These are phyloP conservation scores for Mytilinidion resinicola DNA, from an alignment of 495 filamentous ascomycete genomes.

Conservation along the genomic window DNA sequence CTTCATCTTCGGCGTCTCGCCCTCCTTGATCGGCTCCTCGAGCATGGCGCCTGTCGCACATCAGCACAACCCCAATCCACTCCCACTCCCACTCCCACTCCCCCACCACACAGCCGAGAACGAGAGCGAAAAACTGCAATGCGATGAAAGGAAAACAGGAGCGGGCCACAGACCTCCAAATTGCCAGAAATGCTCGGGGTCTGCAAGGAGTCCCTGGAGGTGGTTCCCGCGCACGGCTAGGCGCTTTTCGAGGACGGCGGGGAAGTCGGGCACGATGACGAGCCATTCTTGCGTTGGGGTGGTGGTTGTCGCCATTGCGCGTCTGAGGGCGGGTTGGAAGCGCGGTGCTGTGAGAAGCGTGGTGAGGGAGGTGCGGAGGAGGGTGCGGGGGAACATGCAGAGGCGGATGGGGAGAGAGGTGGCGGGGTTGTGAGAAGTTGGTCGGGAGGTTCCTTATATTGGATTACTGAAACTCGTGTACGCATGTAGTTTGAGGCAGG, in stretches of 20 bases:
- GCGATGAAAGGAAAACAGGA: conserved; percentile 1
- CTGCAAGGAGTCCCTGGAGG: conserved; percentile 10
- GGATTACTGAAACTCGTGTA: neutral
- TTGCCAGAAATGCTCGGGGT: conserved; percentile 25
- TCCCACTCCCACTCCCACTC: too few species aligned
- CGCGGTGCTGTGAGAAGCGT: too few species aligned
- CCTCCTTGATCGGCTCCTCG: conserved; percentile 56
- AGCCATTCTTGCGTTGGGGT: conserved; percentile 58
- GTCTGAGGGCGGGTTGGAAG: neutral
- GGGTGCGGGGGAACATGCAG: neutral
- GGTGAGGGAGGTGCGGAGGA: neutral
- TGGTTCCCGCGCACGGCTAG: conserved; percentile 58
- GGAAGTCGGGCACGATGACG: conserved; percentile 74
- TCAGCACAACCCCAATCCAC: conserved; percentile 29
- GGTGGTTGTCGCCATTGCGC: conserved; percentile 3
- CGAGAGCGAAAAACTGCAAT: conserved; percentile 1
- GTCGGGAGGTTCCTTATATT: too few species aligned
- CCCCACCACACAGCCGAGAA: conserved; percentile 24
- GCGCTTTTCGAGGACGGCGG: conserved; percentile 57
- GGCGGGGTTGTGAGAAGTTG: too few species aligned
- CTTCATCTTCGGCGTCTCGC: conserved; percentile 57
- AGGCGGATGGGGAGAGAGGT: neutral
- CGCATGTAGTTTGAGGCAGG: neutral
- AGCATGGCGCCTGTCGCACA: conserved; percentile 57
- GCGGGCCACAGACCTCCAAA: conserved; percentile 19